Percentiles rank a stretch among this genome's conserved stretches.
Conservation (phyloP, 441 rosid species). For the Eutrema salsugineum region DNA sequence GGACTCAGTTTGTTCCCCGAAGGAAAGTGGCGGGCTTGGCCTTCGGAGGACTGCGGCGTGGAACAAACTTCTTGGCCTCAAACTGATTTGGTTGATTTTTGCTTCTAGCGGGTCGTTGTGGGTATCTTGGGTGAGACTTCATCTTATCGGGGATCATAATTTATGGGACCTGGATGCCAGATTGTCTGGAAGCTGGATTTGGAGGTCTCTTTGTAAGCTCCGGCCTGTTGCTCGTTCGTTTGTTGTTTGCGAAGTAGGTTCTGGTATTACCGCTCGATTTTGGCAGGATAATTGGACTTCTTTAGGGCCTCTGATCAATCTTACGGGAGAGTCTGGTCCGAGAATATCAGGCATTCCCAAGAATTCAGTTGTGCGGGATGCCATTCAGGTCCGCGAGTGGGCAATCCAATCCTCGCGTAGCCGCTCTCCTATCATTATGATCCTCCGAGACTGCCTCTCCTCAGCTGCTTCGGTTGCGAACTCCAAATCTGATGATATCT, state of each 20-base stretch:
- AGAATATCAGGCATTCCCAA: too few species aligned
- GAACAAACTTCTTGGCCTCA: not conserved
- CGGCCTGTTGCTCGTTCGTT: not conserved
- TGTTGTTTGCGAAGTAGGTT: not conserved
- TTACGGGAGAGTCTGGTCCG: not conserved
- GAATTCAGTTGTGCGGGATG: too few species aligned
- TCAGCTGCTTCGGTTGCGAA: too few species aligned
- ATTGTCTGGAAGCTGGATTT: not conserved
- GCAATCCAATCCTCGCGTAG: too few species aligned
- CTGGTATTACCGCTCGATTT: not conserved
- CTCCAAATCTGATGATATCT: too few species aligned
- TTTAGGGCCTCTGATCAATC: not conserved
- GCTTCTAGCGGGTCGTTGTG: not conserved
- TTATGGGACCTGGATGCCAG: not conserved
- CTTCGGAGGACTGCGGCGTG: not conserved
- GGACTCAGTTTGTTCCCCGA: not conserved
- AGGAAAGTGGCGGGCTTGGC: not conserved
- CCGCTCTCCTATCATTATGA: too few species aligned
- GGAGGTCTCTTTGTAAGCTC: not conserved
- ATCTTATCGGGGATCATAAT: not conserved
- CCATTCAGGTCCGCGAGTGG: too few species aligned
- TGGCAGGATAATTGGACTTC: not conserved
- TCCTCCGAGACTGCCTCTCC: too few species aligned
- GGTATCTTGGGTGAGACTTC: not conserved
- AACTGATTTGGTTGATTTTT: not conserved